phyloP scores from a whole-genome alignment of 306 rosid genomes.

The Lathyrus aphaca region DNA sequence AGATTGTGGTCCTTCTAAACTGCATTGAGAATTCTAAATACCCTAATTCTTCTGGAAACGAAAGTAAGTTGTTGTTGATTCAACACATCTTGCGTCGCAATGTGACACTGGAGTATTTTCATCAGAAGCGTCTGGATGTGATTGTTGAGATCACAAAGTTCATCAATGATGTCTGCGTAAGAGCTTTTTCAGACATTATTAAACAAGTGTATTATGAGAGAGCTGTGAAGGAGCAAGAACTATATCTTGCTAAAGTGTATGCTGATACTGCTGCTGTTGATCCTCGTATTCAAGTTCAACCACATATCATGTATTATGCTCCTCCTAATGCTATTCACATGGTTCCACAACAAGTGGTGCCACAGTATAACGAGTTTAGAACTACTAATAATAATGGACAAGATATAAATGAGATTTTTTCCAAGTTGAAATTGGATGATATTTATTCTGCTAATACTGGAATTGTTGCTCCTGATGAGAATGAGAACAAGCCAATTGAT shows the following conservation, averaged over 20 bases:
- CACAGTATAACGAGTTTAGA: too few species aligned
- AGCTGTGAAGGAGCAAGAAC: too few species aligned
- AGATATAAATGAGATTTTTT: conserved; percentile 36
- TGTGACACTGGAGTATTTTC: conserved; percentile 42
- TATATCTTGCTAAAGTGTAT: neutral
- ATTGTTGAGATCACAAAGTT: conserved; percentile 30
- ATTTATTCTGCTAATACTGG: neutral
- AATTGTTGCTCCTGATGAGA: neutral
- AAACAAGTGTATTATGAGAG: too few species aligned
- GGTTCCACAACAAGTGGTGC: neutral
- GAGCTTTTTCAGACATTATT: conserved; percentile 56
- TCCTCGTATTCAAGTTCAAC: neutral
- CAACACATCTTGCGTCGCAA: conserved; percentile 38
- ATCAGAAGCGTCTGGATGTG: conserved; percentile 36
- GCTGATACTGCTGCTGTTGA: neutral
- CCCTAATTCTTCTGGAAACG: neutral
- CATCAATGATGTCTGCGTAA: conserved; percentile 44
- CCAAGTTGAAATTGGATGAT: conserved; percentile 9
- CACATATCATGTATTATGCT: neutral
- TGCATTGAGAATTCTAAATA: conserved; percentile 36
- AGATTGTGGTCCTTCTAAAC: too few species aligned
- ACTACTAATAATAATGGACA: too few species aligned
- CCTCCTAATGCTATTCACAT: neutral
- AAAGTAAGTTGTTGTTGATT: conserved; percentile 41
- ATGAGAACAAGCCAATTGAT: too few species aligned